Conservation (phyloP, 495 filamentous ascomycete species). For the Penicillium manginii region DNA sequence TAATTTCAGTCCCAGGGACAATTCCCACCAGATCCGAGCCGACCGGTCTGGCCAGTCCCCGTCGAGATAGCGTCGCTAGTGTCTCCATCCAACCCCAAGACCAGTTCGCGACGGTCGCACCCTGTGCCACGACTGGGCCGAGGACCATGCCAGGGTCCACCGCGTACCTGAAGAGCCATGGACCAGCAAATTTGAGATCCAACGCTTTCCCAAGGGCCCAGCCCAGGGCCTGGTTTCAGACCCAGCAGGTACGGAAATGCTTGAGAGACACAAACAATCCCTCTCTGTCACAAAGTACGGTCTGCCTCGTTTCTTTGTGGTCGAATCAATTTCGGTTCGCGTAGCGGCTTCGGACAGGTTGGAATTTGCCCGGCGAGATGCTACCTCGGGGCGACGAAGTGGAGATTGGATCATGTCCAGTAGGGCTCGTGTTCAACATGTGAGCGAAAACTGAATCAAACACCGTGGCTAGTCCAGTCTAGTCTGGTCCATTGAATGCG, state of each 20-base stretch:
- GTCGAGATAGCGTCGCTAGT: conserved; percentile 1
- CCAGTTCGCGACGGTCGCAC: not conserved
- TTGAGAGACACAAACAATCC: conserved; percentile 1
- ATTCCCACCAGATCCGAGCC: not conserved
- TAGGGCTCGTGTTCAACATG: not conserved
- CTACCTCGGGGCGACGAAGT: conserved; percentile 3
- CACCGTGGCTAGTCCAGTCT: not conserved
- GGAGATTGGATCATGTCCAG: not conserved
- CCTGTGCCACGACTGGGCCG: not conserved
- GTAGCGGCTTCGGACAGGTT: not conserved
- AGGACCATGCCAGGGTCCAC: not conserved
- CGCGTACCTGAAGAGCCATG: conserved; percentile 7
- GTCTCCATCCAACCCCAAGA: conserved; percentile 2
- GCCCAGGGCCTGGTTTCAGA: conserved; percentile 16
- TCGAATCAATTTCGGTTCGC: not conserved
- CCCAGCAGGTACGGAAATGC: conserved; percentile 11
- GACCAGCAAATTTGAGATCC: conserved; percentile 2
- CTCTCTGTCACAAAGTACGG: not conserved
- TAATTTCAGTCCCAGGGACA: conserved; percentile 1
- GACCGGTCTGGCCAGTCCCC: conserved; percentile 1
- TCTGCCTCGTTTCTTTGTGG: not conserved
- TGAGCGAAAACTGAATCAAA: not conserved
- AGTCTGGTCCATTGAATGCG: not conserved
- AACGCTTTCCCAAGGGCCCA: conserved; percentile 5
- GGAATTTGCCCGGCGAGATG: not conserved